These are phyloP conservation scores for Chlorella variabilis DNA, from an alignment of 163 green algal genomes.

Conservation along the genomic window DNA sequence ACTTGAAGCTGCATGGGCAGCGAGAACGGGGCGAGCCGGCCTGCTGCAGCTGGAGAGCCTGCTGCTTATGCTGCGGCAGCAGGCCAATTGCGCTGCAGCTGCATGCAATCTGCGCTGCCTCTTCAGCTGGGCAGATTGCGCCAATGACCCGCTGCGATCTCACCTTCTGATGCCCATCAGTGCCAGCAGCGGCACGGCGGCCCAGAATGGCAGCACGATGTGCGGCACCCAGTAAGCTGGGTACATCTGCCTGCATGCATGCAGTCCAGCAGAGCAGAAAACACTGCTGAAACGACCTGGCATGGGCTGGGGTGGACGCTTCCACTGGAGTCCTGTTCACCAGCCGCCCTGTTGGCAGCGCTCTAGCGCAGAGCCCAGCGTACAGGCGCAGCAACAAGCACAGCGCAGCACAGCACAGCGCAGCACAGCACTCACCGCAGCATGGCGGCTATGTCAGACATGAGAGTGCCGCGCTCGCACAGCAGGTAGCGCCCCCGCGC, in stretches of 20 bases:
- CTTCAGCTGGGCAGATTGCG: neutral
- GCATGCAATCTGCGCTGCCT: too few relatives aligned
- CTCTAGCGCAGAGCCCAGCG: too few relatives aligned
- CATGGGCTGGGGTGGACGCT: too few relatives aligned
- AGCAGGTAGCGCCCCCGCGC: constrained; percentile 55
- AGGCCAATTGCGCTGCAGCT: too few relatives aligned
- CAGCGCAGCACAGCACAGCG: neutral
- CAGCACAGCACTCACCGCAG: constrained; percentile 8
- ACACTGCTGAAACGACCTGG: neutral
- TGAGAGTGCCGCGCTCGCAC: neutral
- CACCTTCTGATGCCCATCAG: neutral
- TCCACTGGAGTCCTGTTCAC: too few relatives aligned
- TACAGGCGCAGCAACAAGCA: too few relatives aligned
- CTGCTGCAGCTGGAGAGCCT: too few relatives aligned
- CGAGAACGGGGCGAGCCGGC: neutral
- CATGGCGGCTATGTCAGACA: neutral
- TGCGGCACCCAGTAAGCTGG: neutral
- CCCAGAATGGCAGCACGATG: neutral
- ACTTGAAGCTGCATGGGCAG: neutral
- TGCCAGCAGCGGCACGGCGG: neutral
- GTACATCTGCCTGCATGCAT: constrained; percentile 1
- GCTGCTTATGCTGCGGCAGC: too few relatives aligned
- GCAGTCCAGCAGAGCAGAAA: neutral
- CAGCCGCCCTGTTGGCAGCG: too few relatives aligned
- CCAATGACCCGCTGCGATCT: neutral